phyloP scores from a whole-genome alignment of 257 asterid genomes.

The Solanum sejunctum region DNA sequence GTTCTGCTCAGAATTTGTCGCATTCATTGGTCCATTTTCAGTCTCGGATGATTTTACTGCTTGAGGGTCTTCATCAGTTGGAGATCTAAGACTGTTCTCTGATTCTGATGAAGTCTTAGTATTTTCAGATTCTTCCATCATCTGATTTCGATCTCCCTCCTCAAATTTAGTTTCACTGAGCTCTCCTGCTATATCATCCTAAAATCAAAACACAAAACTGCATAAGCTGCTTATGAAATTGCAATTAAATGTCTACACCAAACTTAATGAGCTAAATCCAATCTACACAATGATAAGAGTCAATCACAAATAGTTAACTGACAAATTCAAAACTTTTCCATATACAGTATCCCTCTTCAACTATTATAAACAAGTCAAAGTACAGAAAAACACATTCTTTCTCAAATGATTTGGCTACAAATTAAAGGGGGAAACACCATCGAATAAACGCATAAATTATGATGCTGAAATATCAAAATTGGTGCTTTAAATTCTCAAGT shows the following conservation, averaged over 20 bases:
- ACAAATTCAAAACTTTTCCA: not conserved
- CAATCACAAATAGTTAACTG: not conserved
- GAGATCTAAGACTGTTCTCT: constrained; percentile 15
- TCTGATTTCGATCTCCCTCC: constrained; percentile 15
- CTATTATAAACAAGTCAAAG: not conserved
- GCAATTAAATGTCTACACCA: not conserved
- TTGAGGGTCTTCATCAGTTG: constrained; percentile 24
- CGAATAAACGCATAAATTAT: not conserved
- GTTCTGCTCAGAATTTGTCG: constrained; percentile 30
- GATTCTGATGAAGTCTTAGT: constrained; percentile 5
- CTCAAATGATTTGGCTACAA: not conserved
- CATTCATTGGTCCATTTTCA: constrained; percentile 27
- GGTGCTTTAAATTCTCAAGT: not conserved
- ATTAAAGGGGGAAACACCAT: not conserved
- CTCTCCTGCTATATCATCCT: constrained; percentile 34
- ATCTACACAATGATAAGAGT: not conserved
- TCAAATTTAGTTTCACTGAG: constrained; percentile 5
- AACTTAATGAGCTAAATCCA: not conserved
- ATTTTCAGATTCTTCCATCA: constrained; percentile 19
- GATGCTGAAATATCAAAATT: not conserved
- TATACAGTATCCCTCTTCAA: not conserved
- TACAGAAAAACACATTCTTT: not conserved
- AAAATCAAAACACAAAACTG: not conserved
- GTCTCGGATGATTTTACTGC: constrained; percentile 11
- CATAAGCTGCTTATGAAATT: not conserved